These are phyloP conservation scores for Aristolochia californica DNA, from an alignment of 164 flowering plant genomes.

Conservation along the genomic window DNA sequence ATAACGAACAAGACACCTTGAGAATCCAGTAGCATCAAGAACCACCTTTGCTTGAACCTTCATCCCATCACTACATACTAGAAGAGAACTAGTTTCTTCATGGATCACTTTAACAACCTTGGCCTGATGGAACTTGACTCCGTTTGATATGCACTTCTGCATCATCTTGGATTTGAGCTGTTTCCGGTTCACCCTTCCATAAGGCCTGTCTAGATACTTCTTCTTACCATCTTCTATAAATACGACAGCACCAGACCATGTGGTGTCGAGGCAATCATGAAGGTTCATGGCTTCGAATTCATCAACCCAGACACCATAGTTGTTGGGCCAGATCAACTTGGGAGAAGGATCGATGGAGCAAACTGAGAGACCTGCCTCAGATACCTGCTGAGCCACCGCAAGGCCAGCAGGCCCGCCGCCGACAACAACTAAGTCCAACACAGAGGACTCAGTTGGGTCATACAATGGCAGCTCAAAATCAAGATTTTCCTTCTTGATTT, in stretches of 20 bases:
- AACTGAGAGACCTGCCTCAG: slow-evolving; percentile 81
- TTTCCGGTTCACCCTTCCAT: slow-evolving; percentile 80
- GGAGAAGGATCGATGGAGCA: slow-evolving; percentile 85
- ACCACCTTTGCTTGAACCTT: slow-evolving; percentile 71
- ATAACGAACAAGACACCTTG: slow-evolving; percentile 76
- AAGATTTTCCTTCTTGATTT: slow-evolving; percentile 71
- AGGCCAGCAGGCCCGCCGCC: slow-evolving; percentile 95
- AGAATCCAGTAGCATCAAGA: slow-evolving; percentile 91
- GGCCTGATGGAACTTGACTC: slow-evolving; percentile 86
- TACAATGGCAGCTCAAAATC: slow-evolving; percentile 78
- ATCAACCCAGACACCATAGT: slow-evolving; percentile 97
- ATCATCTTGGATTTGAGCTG: slow-evolving; percentile 83
- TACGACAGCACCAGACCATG: slow-evolving; percentile 87
- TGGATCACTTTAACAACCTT: slow-evolving; percentile 74
- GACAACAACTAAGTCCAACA: slow-evolving; percentile 73
- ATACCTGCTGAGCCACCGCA: slow-evolving; percentile 86
- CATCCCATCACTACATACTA: slow-evolving; percentile 77
- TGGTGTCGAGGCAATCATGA: slow-evolving; percentile 83
- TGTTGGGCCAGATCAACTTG: slow-evolving; percentile 79
- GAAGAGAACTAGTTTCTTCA: slow-evolving; percentile 57
- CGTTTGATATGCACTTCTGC: slow-evolving; percentile 74
- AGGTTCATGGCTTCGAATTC: slow-evolving; percentile 92
- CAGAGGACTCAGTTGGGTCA: slow-evolving; percentile 52
- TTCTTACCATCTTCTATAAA: slow-evolving; percentile 38
- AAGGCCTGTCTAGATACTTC: slow-evolving; percentile 65